Percentiles rank a stretch among this genome's conserved stretches.
Conservation (phyloP, 306 rosid species). For the Trifolium pratense region DNA sequence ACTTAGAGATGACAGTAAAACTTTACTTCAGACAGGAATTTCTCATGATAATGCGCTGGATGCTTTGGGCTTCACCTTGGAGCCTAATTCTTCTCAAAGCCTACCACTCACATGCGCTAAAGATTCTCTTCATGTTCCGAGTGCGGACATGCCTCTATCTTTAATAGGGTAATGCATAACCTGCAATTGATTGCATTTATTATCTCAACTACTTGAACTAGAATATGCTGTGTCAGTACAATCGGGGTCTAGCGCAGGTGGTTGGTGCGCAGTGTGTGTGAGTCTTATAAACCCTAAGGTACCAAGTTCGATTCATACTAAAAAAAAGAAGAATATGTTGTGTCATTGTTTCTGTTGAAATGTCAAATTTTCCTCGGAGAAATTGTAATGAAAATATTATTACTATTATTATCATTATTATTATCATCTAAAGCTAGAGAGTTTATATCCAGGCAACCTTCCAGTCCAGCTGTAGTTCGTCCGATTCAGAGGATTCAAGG, state of each 20-base stretch:
- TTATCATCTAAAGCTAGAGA: not conserved
- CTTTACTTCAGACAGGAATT: slow-evolving; percentile 85
- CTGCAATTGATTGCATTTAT: slow-evolving; percentile 23
- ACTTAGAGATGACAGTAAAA: slow-evolving; percentile 78
- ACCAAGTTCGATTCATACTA: not conserved
- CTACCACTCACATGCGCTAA: slow-evolving; percentile 51
- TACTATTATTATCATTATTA: slow-evolving; percentile 10
- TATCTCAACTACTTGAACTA: slow-evolving; percentile 3
- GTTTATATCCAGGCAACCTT: slow-evolving; percentile 55
- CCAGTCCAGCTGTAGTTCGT: slow-evolving; percentile 48
- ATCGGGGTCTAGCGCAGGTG: not conserved
- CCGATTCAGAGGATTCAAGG: slow-evolving; percentile 49
- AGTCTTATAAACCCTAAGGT: not conserved
- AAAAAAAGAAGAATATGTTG: not conserved
- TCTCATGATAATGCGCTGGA: slow-evolving; percentile 66
- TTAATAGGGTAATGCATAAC: slow-evolving; percentile 58
- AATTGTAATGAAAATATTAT: not conserved
- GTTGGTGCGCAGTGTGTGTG: slow-evolving; percentile 6
- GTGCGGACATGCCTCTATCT: slow-evolving; percentile 48
- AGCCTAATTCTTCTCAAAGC: slow-evolving; percentile 65
- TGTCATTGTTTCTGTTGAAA: not conserved
- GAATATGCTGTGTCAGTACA: not conserved
- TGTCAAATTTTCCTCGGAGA: not conserved
- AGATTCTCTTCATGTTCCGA: slow-evolving; percentile 55
- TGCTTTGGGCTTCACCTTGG: slow-evolving; percentile 83